Evolutionary conservation across 2,329 filamentous ascomycete genomes (phyloP).

Genomic region (Bipolaris zeicola): DNA sequence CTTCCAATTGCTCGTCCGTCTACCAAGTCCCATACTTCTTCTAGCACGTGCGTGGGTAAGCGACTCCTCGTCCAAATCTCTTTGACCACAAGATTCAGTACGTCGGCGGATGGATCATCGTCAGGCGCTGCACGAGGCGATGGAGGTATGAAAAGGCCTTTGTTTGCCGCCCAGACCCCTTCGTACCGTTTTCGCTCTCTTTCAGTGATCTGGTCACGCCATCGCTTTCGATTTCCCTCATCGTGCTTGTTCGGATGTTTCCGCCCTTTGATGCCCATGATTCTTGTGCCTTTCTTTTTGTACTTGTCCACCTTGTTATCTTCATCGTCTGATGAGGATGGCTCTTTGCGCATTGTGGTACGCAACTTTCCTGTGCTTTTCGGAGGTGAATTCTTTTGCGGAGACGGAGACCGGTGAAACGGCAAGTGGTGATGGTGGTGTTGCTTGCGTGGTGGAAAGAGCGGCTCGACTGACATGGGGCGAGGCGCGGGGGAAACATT

Average conservation of each 20-base stretch:
- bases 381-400: constrained; percentile 40
- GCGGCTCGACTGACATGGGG: constrained; percentile 40
- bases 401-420: constrained; percentile 49
- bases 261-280: constrained; percentile 49
- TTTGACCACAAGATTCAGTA: constrained; percentile 70
- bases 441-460: constrained; percentile 50
- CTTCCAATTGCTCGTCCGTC: constrained; percentile 62
- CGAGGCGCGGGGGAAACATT: constrained; percentile 49
- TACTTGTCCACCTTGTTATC: constrained; percentile 61
- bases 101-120: constrained; percentile 54
- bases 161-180: constrained; percentile 83
- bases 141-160: constrained; percentile 57
- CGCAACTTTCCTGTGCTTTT: constrained; percentile 61
- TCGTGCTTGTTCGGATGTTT: constrained; percentile 74
- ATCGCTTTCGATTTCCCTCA: constrained; percentile 75
- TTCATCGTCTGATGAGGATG: constrained; percentile 52
- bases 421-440: constrained; percentile 44
- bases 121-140: constrained; percentile 13
- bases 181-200: constrained; percentile 81
- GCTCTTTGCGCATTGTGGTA: constrained; percentile 67
- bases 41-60: constrained; percentile 69
- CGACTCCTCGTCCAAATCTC: constrained; percentile 78
- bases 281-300: constrained; percentile 62
- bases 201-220: constrained; percentile 75
- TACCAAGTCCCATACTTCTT: constrained; percentile 78